Conservation (phyloP, 768 basidiomycete species). For the Phylloporus arenicola region DNA sequence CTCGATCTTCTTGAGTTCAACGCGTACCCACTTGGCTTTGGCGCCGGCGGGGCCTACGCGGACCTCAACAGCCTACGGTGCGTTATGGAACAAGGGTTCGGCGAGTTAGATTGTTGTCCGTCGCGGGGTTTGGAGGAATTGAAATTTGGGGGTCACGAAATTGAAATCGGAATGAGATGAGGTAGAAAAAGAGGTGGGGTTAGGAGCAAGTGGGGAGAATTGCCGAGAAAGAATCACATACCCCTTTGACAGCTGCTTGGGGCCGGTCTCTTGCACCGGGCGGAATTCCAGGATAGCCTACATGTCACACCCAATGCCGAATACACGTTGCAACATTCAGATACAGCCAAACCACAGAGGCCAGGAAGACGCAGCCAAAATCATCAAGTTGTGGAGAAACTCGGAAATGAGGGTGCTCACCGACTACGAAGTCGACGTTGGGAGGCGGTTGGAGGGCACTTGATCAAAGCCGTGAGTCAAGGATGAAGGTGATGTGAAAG, state of each 20-base stretch:
- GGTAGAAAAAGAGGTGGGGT: neutral
- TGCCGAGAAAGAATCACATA: constrained; percentile 37
- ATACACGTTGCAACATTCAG: neutral
- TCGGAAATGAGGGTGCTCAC: constrained; percentile 34
- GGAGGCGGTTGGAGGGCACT: constrained; percentile 83
- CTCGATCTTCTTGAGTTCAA: constrained; percentile 90
- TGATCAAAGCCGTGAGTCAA: constrained; percentile 7
- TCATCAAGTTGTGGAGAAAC: neutral
- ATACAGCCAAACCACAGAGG: neutral
- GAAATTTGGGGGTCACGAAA: constrained; percentile 2
- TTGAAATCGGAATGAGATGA: neutral
- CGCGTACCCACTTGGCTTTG: constrained; percentile 88
- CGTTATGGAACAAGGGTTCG: neutral
- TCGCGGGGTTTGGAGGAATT: neutral
- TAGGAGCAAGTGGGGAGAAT: neutral
- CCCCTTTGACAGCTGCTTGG: constrained; percentile 81
- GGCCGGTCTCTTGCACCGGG: constrained; percentile 70
- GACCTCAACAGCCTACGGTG: constrained; percentile 75
- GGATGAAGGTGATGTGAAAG: neutral
- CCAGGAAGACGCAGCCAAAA: neutral
- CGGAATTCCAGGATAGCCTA: constrained; percentile 85
- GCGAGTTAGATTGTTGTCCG: constrained; percentile 2
- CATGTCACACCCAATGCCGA: constrained; percentile 5
- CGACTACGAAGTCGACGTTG: constrained; percentile 85
- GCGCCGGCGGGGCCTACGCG: constrained; percentile 67